Percentiles rank a stretch among this genome's conserved stretches.
phyloP scores from a whole-genome alignment of 1,284 basidiomycete species.

The Thelephora terrestris region DNA sequence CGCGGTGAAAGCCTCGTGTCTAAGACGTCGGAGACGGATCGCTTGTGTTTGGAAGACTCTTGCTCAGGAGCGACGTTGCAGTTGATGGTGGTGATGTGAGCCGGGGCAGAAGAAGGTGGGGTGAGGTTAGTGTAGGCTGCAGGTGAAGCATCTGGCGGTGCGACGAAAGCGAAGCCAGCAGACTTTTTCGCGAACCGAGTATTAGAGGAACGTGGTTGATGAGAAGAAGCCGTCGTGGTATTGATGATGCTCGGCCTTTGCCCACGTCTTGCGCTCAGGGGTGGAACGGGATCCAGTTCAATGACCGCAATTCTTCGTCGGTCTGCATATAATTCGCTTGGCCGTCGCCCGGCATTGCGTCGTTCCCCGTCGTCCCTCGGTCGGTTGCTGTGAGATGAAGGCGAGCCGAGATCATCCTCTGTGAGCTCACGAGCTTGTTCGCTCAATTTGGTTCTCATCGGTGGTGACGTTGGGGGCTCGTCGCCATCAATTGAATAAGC shows the following conservation, averaged over 20 bases:
- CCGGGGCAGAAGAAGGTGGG: constrained; percentile 39
- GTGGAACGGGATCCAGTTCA: constrained; percentile 33
- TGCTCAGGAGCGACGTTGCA: constrained; percentile 10
- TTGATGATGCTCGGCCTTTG: constrained; percentile 1
- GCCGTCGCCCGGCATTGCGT: constrained; percentile 23
- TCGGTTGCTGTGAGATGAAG: constrained; percentile 14
- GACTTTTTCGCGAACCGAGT: constrained; percentile 27
- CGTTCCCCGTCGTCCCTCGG: constrained; percentile 16
- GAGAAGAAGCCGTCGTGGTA: neutral
- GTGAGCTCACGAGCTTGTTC: neutral
- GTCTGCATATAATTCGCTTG: constrained; percentile 49
- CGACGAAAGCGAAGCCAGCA: constrained; percentile 49
- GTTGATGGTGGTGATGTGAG: constrained; percentile 13
- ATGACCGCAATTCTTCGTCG: constrained; percentile 59
- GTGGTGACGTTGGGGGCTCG: constrained; percentile 5
- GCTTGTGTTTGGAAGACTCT: constrained; percentile 23
- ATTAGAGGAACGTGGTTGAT: neutral
- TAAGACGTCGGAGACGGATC: constrained; percentile 38
- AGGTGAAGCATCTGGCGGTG: constrained; percentile 57
- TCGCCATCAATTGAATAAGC: constrained; percentile 13
- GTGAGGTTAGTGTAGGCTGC: constrained; percentile 38
- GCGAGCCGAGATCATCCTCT: neutral
- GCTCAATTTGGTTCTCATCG: constrained; percentile 1
- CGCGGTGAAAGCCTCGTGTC: constrained; percentile 18
- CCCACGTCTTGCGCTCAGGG: constrained; percentile 14